A percentile compares a stretch with the other conserved stretches of the same genome.
phyloP scores from a whole-genome alignment of 345 rosid species.

The Murraya koenigii region DNA sequence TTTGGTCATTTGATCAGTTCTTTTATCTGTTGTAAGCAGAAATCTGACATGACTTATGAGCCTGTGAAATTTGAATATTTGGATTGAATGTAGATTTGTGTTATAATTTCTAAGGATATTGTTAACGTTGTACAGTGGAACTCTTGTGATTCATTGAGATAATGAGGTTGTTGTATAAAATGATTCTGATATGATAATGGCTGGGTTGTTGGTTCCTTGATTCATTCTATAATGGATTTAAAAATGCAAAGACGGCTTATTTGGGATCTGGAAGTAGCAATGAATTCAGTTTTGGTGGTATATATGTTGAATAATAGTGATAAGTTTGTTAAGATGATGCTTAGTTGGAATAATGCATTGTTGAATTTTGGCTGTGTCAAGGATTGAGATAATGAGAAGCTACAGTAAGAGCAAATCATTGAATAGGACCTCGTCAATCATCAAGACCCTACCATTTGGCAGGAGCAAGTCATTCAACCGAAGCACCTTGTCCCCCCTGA shows the following conservation, averaged over 20 bases:
- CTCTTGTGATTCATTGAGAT: conserved; percentile 9
- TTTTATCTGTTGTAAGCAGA: neutral
- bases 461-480: conserved; percentile 29
- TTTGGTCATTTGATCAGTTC: conserved; percentile 10
- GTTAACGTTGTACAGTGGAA: conserved; percentile 4
- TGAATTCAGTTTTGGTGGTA: neutral
- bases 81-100: neutral
- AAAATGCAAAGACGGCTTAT: conserved; percentile 11
- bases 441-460: conserved; percentile 35
- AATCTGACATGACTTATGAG: neutral
- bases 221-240: conserved; percentile 10
- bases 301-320: conserved; percentile 15
- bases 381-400: conserved; percentile 42
- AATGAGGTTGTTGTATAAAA: conserved; percentile 8
- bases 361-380: conserved; percentile 22
- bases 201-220: conserved; percentile 5
- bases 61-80: conserved; percentile 5
- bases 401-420: conserved; percentile 48
- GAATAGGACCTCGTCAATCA: conserved; percentile 29
- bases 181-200: conserved; percentile 11
- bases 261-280: conserved; percentile 6
- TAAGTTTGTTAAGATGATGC: conserved; percentile 23
- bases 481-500: conserved; percentile 40
- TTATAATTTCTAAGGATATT: neutral
- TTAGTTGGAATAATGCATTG: conserved; percentile 10